These are phyloP conservation scores for Senecio squalidus DNA, from an alignment of 140 eudicot species.

Conservation along the genomic window DNA sequence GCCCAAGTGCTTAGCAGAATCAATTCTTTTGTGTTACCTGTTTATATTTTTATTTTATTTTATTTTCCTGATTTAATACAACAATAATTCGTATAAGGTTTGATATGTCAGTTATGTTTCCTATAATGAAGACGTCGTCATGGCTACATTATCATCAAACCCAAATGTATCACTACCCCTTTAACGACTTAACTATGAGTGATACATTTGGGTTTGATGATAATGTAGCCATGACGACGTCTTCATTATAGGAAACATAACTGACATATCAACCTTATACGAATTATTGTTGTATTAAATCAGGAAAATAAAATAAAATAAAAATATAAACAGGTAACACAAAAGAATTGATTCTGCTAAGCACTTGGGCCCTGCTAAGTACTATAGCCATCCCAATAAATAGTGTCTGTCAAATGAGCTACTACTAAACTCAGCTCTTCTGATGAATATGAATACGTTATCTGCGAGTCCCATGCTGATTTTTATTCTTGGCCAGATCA, in stretches of 20 bases:
- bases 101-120: constrained; percentile 20
- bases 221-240: background rate
- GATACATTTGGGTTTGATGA: background rate
- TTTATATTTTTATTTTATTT: background rate
- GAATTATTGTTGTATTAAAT: constrained; percentile 11
- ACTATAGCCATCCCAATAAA: constrained; percentile 10
- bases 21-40: constrained; percentile 17
- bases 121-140: background rate
- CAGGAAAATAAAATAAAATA: background rate
- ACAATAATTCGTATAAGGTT: constrained; percentile 7
- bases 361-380: constrained; percentile 21
- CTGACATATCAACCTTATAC: constrained; percentile 14
- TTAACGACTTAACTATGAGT: background rate
- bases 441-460: constrained; percentile 19
- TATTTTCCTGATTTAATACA: constrained; percentile 9
- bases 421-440: constrained; percentile 33
- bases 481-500: constrained; percentile 15
- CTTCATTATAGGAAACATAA: constrained; percentile 14
- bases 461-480: constrained; percentile 15
- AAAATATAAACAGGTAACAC: background rate
- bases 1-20: constrained; percentile 20
- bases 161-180: background rate
- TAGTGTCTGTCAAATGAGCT: constrained; percentile 23
- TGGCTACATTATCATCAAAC: constrained; percentile 4
- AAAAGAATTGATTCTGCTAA: constrained; percentile 18